Evolutionary conservation across 1,284 basidiomycete species (phyloP), one percentile per base, ranked within the genome.

Genomic region (Crepidotus sp.): DNA sequence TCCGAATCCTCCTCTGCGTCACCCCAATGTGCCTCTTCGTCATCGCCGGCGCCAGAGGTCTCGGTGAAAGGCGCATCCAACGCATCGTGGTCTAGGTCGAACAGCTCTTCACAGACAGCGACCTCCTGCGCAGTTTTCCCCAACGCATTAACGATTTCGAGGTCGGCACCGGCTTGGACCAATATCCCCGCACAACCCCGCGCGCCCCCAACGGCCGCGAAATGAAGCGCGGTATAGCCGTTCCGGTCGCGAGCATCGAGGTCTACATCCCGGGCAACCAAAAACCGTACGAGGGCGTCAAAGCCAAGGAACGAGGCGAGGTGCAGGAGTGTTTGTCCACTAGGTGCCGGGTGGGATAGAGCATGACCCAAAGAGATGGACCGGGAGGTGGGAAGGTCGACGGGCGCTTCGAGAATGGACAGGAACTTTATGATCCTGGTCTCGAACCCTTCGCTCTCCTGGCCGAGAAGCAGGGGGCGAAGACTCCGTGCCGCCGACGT

Each of bases 161-260:
- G 63, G 46, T 88, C 80, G 0, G 94, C 94, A 11, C 91, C 91
- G 21, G 80, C 86, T 11, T 76, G 68, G 11, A 96, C 59, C 22
- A 98, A 69, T 3, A 83, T 63, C 30, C 73, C 68, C 0, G 79
- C 76, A 58, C 89, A 91, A 8, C 75, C 71, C 34, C 70, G 64
- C 15, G 84, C 80, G 18, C 76, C 76, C 14, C 71, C 72, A 32
- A 94, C 66, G 0, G 80, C 84, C 11, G 93, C 88, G 58, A 95
- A 84, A 60, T 95, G 90, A 27, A 98, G 67, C 0, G 95, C 80
- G 0, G 94, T 98, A 59, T 76, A 92, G 5, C 95, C 95, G 59
- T 92, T 96, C 49, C 76, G 71, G 63, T 98, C 96, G 45, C 89
- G 80, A 2, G 76, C 74, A 59, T 98, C 90, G 36, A 93, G 55